Base-by-base conservation (phyloP, 805 yeast species). In the Lachancea kluyveri region DNA sequence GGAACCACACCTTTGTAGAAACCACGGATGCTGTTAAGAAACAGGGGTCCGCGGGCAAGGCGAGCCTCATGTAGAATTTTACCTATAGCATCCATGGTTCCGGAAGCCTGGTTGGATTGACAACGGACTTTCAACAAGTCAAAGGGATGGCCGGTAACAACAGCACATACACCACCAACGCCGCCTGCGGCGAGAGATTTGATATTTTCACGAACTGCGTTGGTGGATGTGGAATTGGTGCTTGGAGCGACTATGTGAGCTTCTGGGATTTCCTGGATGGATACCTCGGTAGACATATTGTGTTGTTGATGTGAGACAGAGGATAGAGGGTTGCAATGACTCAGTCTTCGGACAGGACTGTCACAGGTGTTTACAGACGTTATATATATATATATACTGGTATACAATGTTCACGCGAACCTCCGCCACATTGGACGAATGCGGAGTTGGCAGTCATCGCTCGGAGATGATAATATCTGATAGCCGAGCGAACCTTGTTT, bases 81-180 rank as follows among this genome's bases (percentile, higher is more conserved):
- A 43, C 65, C 70, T 15, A 86, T 67, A n/a, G 92, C 90, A 24
- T 73, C 74, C 2, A 70, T 41, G 8, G 94, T 70, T 5, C 82
- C 67, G 6, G 67, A 58, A 45, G 47, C 92, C 77, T 47, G 69
- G 32, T 52, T 69, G 34, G 95, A 86, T 54, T 90, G 98, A 41
- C 90, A 73, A 39, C 95, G 70, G 10, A 90, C 98, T 57, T 90
- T 90, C 45, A 88, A 74, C 45, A 90, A 70, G 57, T 92, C 98
- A 55, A 90, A 90, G 1, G 98, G 98, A 56, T 90, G 97, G 18
- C 97, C 98, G 0, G 95, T 85, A 17, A 87, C 50, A 10, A 90
- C 97, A 2, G 97, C 96, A 59, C 95, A 88, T 15, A 90, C 65
- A 50, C 98, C 98, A 42, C 98, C 97, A 37, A 90, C 82, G 14